Evolutionary conservation across 2,329 filamentous ascomycete genomes (phyloP).

Genomic region (Aspergillus sclerotialis): DNA sequence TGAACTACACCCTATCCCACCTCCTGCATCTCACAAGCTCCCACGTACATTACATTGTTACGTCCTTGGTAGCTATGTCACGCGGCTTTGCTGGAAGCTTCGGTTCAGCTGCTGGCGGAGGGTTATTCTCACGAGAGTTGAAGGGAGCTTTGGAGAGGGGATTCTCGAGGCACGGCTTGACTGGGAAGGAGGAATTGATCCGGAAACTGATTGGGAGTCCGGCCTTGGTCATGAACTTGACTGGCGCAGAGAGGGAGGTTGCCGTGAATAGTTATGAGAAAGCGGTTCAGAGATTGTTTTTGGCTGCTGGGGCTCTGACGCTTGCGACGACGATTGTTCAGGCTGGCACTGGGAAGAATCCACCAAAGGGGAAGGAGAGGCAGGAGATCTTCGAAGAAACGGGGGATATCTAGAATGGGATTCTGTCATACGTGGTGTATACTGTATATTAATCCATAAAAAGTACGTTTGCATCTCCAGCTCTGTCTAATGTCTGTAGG

Average conservation of each 20-base stretch:
- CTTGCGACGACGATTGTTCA: constrained; percentile 46
- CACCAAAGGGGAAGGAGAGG: constrained; percentile 8
- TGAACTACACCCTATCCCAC: constrained; percentile 79
- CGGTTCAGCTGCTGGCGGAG: constrained; percentile 71
- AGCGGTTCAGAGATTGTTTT: constrained; percentile 48
- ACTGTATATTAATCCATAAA: too few relatives aligned
- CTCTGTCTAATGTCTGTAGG: too few relatives aligned
- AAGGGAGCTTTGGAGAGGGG: constrained; percentile 48
- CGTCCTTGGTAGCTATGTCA: constrained; percentile 70
- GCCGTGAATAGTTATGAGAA: constrained; percentile 49
- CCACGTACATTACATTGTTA: constrained; percentile 66
- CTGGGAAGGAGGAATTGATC: constrained; percentile 40
- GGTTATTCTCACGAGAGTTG: constrained; percentile 62
- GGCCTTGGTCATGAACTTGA: constrained; percentile 44
- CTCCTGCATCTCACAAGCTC: constrained; percentile 63
- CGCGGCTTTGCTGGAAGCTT: constrained; percentile 76
- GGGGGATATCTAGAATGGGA: neutral
- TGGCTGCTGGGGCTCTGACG: constrained; percentile 45
- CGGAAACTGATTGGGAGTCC: constrained; percentile 54
- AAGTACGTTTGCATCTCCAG: too few relatives aligned
- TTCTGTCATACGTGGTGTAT: too few relatives aligned
- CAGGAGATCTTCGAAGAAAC: constrained; percentile 1
- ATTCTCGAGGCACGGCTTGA: constrained; percentile 44
- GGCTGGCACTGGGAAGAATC: constrained; percentile 52
- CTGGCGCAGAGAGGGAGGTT: constrained; percentile 44